Evolutionary conservation across 1,139 yeast genomes (phyloP), one percentile per base, ranked within the genome.

Genomic region (Blastobotrys apis): DNA sequence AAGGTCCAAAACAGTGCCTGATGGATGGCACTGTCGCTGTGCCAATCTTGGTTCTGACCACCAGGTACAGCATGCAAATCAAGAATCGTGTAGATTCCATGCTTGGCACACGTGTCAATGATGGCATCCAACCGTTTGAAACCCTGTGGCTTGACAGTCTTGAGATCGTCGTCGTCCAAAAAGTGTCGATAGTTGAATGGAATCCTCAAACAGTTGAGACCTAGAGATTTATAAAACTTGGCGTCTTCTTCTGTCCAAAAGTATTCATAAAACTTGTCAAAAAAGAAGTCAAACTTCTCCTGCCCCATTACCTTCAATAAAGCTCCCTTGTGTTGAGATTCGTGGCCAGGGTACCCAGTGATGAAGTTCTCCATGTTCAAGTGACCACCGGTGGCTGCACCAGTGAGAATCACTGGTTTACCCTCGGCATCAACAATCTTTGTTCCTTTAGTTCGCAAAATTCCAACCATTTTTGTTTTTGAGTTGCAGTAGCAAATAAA

Each of bases 31-130:
- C 72, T 65, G 56, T 72, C 77, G 36, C 66, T 56, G 52, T 72
- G 77, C 77, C 76, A 72, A 54, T 70, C 75, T 55, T 72, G 76
- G 53, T 70, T 71, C 55, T 72, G 75, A 16, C 76, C 76, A 21
- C 76, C 76, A 9, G 76, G 76, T 21, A 62, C 65, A 9, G 75
- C 64, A 51, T 72, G 76, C 35, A 72, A 65, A 50, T 72, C 77
- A 41, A 72, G 64, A 44, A 72, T 64, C 32, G 73, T 68, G 53
- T 72, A 72, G 42, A 72, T 39, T 62, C 60, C 54, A 38, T 54
- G 38, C 26, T 71, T 59, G 30, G 73, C 53, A 53, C 76, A 72
- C 33, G 65, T 57, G 44, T 72, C 64, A 31, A 72, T 64, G 37
- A 71, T 57, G 15, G 63, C 58, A 51, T 72, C 75, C 47, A 72